Base-by-base conservation (phyloP, 768 basidiomycete species). In the Gymnopilus dilepis region DNA sequence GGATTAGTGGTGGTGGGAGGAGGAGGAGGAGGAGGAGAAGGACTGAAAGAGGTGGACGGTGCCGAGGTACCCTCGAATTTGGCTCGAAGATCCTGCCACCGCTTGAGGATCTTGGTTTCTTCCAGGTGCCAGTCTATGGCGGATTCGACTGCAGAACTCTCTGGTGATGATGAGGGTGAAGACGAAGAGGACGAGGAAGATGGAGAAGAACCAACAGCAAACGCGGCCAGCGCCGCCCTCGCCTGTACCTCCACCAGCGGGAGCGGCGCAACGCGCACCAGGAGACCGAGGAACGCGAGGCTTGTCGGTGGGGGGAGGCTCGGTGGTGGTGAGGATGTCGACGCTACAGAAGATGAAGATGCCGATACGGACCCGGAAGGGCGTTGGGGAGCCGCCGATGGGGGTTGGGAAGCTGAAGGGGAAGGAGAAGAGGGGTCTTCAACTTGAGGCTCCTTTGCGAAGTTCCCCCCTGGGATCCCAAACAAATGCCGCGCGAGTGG, bases 211-310 rank as follows among this genome's bases (percentile, higher is more conserved):
- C n/a, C 24, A n/a, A 86, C 54, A 13, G 76, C 76, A 61, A 91
- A 89, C 0, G 82, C 84, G 22, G 79, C 78, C 21, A 87, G 71
- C 6, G 85, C 80, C 2, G 86, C 88, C 0, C 82, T 84, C 0
- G 89, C 88, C 74, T 97, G 95, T 0, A 84, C 85, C 73, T 97
- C 93, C 50, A 89, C 79, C 0, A 94, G 69, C 1, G 92, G 94
- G 60, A 96, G 83, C 2, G 94, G 95, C 0, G 82, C 82, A 22
- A 92, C 85, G 33, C 78, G 76, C 26, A 78, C 70, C 1, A 79
- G 78, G 11, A 93, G 81, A 2, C 90, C 85, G 53, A 90, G 76
- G 72, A 94, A 92, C 8, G 85, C 89, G 40, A 92, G 68, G 4
- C 82, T 82, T 0, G 78, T 76, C 1, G 80, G 87, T 70, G 91